Base-by-base conservation (phyloP, 2,329 filamentous ascomycete species). In the Chaetomiaceae sp. region DNA sequence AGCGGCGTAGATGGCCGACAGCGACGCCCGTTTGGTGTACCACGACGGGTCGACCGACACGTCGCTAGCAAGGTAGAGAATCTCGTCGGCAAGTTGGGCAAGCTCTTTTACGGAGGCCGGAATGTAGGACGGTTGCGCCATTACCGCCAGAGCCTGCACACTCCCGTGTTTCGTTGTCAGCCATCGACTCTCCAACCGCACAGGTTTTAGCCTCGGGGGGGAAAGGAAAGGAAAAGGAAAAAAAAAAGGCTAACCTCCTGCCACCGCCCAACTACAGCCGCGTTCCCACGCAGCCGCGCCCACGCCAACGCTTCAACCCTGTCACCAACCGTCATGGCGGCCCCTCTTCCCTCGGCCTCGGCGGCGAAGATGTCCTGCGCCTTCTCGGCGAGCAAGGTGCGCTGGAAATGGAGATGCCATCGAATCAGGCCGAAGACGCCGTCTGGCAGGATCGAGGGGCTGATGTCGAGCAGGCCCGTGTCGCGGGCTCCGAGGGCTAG, bases 11-110 rank as follows among this genome's bases (percentile, higher is more conserved):
- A 80, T 74, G 61, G 77, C 71, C 30, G 79, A 79, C 9, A 83
- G 69, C 18, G 75, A 76, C 3, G 74, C 79, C 44, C 80, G 78
- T 66, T 82, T 82, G 52, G 78, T 75, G 65, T 99, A 99, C 94
- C 94, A 99, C 4, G 84, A 85, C 4, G 82, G 80, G 69, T 97
- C 91, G 55, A 96, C 88, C 20, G 85, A 80, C 20, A 73, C 76
- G 69, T 97, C 94, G 46, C 90, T 89, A 0, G 92, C 82, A 4
- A 96, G 81, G 65, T 87, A 90, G 78, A 87, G 89, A 47, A 99
- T 95, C 69, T 99, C 94, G 68, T 96, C 92, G n/a, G 87, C 81
- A 4, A 99, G 81, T 45, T 80, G 76, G 37, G 87, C 84, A 4
- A 99, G 80, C 72, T 97, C 94, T 40, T 78, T 78, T 3, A 96